Evolutionary conservation across 257 asterid genomes (phyloP).

Genomic region (Fraxinus quadrangulata): DNA sequence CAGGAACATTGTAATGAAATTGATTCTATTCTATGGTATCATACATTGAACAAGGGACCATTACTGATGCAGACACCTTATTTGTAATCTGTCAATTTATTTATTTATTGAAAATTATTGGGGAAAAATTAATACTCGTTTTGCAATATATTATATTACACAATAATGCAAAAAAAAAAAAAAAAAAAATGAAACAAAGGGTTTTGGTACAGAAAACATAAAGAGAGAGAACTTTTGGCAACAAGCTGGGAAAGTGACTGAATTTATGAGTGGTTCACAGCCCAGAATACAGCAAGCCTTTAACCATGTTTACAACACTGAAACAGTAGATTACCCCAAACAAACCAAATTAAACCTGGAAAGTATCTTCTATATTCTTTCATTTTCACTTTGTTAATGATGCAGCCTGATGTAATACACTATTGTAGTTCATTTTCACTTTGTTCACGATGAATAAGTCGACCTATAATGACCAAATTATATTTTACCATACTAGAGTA

Average conservation of each 20-base stretch:
- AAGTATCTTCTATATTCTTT: conserved; percentile 32
- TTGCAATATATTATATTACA: not conserved
- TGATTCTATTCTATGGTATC: not conserved
- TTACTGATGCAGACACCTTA: not conserved
- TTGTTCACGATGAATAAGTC: not conserved
- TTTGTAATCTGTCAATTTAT: too few relatives aligned
- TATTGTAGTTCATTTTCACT: not conserved
- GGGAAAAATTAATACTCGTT: not conserved
- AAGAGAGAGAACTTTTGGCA: conserved; percentile 37
- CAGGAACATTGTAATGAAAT: not conserved
- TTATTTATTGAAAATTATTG: too few relatives aligned
- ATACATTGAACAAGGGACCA: not conserved
- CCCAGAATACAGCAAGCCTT: conserved; percentile 19
- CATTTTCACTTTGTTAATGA: conserved; percentile 17
- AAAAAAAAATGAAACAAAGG: not conserved
- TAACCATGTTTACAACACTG: conserved; percentile 8
- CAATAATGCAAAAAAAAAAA: not conserved
- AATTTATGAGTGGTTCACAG: conserved; percentile 28
- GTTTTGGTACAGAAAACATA: conserved; percentile 23
- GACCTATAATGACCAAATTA: too few relatives aligned
- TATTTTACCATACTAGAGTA: too few relatives aligned
- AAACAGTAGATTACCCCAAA: conserved; percentile 35
- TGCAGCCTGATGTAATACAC: not conserved
- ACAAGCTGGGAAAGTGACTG: conserved; percentile 24
- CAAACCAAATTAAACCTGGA: conserved; percentile 19